Conservation (phyloP, 148 eudicot genomes). For the Rhododendron ovatum region DNA sequence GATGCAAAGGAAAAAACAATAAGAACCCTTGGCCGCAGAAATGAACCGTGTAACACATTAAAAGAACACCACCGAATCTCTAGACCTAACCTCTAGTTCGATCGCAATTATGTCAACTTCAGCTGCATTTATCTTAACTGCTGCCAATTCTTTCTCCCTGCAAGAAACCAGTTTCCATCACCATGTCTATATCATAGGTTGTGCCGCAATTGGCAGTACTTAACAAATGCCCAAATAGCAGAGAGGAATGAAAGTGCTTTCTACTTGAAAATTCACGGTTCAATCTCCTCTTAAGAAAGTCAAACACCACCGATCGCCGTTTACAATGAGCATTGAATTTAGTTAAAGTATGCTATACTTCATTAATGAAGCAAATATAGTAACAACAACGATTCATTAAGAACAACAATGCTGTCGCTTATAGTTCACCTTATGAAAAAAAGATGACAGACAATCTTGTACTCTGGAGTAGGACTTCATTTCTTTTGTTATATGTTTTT, state of each 20-base stretch:
- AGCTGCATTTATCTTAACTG: conserved; percentile 84
- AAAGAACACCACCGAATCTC: not conserved
- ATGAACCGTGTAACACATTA: not conserved
- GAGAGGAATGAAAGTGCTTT: not conserved
- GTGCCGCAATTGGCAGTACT: not conserved
- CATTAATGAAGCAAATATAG: not conserved
- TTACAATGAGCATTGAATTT: not conserved
- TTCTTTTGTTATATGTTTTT: not conserved
- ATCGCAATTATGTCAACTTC: conserved; percentile 85
- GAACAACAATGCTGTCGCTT: not conserved
- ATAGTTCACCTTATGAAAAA: not conserved
- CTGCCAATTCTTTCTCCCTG: conserved; percentile 93
- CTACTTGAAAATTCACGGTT: not conserved
- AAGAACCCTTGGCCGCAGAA: not conserved
- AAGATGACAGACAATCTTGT: not conserved
- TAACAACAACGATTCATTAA: not conserved
- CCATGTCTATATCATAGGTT: not conserved
- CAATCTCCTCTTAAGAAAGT: not conserved
- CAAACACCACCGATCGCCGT: not conserved
- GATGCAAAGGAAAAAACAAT: not conserved
- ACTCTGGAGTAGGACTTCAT: not conserved
- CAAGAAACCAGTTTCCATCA: conserved; percentile 1
- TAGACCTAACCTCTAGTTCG: conserved; percentile 74
- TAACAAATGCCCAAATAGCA: not conserved
- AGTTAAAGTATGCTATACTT: not conserved